Conservation (phyloP, 2,329 filamentous ascomycete species). For the Ceratocystis colombiana region DNA sequence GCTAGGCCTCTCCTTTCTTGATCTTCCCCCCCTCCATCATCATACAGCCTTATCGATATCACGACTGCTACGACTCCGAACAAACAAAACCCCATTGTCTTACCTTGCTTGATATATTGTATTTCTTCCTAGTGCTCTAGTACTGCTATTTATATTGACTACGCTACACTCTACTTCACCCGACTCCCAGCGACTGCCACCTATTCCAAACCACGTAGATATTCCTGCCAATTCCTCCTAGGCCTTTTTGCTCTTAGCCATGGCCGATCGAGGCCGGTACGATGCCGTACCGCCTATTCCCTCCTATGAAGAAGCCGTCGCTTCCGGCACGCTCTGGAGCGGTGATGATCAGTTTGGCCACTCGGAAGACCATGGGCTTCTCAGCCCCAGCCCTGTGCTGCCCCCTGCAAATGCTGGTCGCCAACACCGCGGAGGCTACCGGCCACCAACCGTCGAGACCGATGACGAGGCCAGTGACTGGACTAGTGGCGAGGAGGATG, state of each 20-base stretch:
- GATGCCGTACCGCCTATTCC: slow-evolving; percentile 29
- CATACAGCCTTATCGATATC: background rate
- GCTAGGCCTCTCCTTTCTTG: background rate
- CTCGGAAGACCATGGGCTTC: slow-evolving; percentile 62
- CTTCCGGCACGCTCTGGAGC: slow-evolving; percentile 23
- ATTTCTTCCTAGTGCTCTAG: background rate
- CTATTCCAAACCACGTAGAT: background rate
- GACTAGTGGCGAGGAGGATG: slow-evolving; percentile 41
- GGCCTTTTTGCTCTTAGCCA: slow-evolving; percentile 10
- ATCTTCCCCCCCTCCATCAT: background rate
- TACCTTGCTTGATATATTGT: background rate
- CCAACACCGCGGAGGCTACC: slow-evolving; percentile 51
- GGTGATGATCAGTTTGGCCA: slow-evolving; percentile 13
- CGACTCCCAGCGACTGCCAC: background rate
- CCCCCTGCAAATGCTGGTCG: slow-evolving; percentile 34
- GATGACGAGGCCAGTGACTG: slow-evolving; percentile 56
- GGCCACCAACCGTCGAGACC: slow-evolving; percentile 67
- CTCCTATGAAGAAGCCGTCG: slow-evolving; percentile 29
- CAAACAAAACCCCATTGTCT: background rate
- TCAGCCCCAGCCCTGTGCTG: slow-evolving; percentile 40
- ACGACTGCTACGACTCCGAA: background rate
- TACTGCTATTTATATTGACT: background rate
- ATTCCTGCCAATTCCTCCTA: background rate
- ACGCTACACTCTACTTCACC: background rate
- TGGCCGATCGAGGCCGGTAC: slow-evolving; percentile 26